A percentile compares a stretch with the other conserved stretches of the same genome.
Evolutionary conservation across 768 basidiomycete species (phyloP).

Genomic region (Boletellus emodensis): DNA sequence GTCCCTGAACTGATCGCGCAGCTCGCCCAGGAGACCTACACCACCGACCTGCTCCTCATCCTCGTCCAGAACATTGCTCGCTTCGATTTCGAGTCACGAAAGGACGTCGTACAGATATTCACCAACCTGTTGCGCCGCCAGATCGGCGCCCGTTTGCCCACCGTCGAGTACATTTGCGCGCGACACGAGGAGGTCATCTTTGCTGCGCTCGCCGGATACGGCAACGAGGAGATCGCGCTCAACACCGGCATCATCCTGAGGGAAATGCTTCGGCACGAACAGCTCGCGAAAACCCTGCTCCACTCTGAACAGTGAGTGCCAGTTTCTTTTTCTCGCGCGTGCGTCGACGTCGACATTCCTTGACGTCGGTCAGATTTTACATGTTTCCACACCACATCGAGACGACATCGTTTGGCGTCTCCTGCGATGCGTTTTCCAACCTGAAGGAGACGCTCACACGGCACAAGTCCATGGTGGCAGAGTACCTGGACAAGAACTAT

Average conservation of each 20-base stretch:
- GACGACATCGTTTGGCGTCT: conserved; percentile 95
- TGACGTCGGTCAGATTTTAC: conserved; percentile 69
- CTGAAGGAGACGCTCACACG: conserved; percentile 96
- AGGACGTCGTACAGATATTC: conserved; percentile 82
- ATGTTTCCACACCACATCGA: conserved; percentile 96
- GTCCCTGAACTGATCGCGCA: conserved; percentile 89
- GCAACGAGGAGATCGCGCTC: conserved; percentile 92
- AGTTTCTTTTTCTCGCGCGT: neutral
- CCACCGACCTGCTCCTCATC: conserved; percentile 77
- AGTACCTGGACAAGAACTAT: conserved; percentile 95
- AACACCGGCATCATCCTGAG: conserved; percentile 98
- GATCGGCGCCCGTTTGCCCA: conserved; percentile 93
- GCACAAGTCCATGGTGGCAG: conserved; percentile 97
- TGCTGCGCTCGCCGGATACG: conserved; percentile 85
- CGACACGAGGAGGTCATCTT: conserved; percentile 77
- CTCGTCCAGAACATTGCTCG: conserved; percentile 79
- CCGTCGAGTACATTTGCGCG: conserved; percentile 85
- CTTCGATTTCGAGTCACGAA: conserved; percentile 92
- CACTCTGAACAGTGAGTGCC: conserved; percentile 86
- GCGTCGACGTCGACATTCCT: neutral
- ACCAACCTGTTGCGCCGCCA: conserved; percentile 87
- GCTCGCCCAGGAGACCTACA: conserved; percentile 93
- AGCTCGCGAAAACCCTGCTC: conserved; percentile 82
- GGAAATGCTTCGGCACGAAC: conserved; percentile 94
- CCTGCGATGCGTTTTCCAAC: conserved; percentile 96